Conservation (phyloP, 768 basidiomycete species). For the Saitozyma sp. region DNA sequence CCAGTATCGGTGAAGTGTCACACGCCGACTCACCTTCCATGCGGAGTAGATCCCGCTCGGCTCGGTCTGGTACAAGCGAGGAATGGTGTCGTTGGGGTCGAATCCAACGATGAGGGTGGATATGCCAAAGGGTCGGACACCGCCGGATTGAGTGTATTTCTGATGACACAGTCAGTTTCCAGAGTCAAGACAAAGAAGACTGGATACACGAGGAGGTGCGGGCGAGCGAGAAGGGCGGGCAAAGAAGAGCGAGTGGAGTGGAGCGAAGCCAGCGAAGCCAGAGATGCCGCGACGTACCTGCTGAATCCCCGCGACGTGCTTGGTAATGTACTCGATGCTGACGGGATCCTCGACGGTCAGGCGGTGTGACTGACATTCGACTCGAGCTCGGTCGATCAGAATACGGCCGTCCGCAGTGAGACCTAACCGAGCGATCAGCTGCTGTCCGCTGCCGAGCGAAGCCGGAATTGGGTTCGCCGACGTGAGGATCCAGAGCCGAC, state of each 20-base stretch:
- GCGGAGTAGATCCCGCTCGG: constrained; percentile 97
- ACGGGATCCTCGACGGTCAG: constrained; percentile 98
- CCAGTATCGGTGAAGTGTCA: background rate
- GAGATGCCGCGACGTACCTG: constrained; percentile 64
- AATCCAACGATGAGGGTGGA: constrained; percentile 96
- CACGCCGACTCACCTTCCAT: constrained; percentile 76
- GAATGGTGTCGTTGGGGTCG: constrained; percentile 84
- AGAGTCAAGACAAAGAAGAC: background rate
- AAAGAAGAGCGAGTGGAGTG: background rate
- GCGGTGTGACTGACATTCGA: constrained; percentile 96
- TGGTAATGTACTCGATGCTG: constrained; percentile 95
- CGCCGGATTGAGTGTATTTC: constrained; percentile 98
- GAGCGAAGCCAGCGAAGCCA: constrained; percentile 5
- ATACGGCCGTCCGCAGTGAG: constrained; percentile 96
- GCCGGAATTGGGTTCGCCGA: background rate
- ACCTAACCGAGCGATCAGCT: constrained; percentile 58
- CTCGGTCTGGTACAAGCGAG: constrained; percentile 93
- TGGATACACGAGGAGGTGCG: no score
- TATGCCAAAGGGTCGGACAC: constrained; percentile 96
- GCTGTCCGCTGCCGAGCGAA: background rate
- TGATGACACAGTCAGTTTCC: constrained; percentile 46
- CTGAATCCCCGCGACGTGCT: constrained; percentile 97
- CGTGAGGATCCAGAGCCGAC: constrained; percentile 30
- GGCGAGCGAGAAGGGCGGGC: no score
- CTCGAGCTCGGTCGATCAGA: constrained; percentile 93